phyloP scores from a whole-genome alignment of 257 asterid species.

The Ophiorrhiza pumila region DNA sequence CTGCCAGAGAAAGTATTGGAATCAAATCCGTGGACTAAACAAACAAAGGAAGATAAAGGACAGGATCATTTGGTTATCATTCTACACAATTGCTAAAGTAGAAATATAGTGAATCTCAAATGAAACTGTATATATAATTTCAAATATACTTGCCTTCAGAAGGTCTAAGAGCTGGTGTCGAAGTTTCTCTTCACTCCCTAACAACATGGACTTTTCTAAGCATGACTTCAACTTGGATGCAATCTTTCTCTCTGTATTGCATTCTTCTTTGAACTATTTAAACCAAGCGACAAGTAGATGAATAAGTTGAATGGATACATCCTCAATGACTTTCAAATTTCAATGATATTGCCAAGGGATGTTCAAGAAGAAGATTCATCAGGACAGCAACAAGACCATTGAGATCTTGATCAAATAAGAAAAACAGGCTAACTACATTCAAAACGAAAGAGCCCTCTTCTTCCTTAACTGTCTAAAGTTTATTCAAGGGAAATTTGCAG shows the following conservation, averaged over 20 bases:
- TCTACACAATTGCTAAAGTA: not conserved
- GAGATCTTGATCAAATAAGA: not conserved
- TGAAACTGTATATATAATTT: not conserved
- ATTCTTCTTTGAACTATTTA: constrained; percentile 85
- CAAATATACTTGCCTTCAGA: constrained; percentile 54
- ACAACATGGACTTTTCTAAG: constrained; percentile 54
- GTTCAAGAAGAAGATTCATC: not conserved
- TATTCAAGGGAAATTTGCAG: not conserved
- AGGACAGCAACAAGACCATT: not conserved
- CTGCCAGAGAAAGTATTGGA: constrained; percentile 38
- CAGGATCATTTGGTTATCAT: not conserved
- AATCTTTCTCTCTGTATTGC: constrained; percentile 83
- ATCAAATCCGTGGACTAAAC: constrained; percentile 3
- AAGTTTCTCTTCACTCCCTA: constrained; percentile 66
- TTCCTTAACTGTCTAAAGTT: not conserved
- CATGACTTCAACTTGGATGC: constrained; percentile 67
- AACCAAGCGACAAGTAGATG: constrained; percentile 14
- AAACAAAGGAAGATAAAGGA: not conserved
- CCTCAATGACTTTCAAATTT: not conserved
- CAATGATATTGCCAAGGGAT: not conserved
- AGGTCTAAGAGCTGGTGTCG: constrained; percentile 75
- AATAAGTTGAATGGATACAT: not conserved
- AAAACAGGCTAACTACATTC: not conserved
- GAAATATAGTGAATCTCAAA: not conserved
- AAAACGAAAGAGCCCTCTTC: no score